Conservation (phyloP, 768 basidiomycete species). For the Mycena polygramma region DNA sequence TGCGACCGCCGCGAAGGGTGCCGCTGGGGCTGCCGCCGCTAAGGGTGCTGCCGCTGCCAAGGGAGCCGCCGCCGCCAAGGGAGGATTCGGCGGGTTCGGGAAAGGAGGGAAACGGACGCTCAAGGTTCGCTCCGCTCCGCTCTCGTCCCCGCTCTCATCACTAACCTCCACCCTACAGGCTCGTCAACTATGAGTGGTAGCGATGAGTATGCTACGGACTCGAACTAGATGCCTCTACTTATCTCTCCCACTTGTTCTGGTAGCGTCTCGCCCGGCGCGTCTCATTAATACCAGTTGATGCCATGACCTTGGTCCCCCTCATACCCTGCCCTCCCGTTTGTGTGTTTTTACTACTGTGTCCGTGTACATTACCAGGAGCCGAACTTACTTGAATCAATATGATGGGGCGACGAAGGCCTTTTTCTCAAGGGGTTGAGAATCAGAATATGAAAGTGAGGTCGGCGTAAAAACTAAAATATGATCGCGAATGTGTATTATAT, state of each 20-base stretch:
- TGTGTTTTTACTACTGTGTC: slow-evolving; percentile 18
- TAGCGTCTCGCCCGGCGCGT: too few relatives aligned
- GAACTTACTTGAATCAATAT: slow-evolving; percentile 32
- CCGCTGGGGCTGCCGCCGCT: too few relatives aligned
- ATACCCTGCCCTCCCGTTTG: slow-evolving; percentile 5
- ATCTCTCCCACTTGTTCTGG: background rate
- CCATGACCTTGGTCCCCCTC: background rate
- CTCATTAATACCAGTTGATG: slow-evolving; percentile 28
- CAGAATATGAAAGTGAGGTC: too few relatives aligned
- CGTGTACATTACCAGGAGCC: slow-evolving; percentile 29
- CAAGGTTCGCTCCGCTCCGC: too few relatives aligned
- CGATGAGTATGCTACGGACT: slow-evolving; percentile 7
- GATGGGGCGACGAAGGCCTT: slow-evolving; percentile 15
- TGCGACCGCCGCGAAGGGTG: too few relatives aligned
- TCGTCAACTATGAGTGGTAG: background rate
- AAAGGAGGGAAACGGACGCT: background rate
- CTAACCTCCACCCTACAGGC: background rate
- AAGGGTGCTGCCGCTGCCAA: background rate
- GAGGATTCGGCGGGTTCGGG: too few relatives aligned
- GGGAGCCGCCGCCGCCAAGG: background rate
- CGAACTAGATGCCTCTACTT: slow-evolving; percentile 13
- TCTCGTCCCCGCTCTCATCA: background rate
- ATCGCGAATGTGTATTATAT: too few relatives aligned
- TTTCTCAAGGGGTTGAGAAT: background rate
- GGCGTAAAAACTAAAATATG: too few relatives aligned